Conservation (phyloP, 2,329 filamentous ascomycete genomes). For the Colletotrichum melonis region DNA sequence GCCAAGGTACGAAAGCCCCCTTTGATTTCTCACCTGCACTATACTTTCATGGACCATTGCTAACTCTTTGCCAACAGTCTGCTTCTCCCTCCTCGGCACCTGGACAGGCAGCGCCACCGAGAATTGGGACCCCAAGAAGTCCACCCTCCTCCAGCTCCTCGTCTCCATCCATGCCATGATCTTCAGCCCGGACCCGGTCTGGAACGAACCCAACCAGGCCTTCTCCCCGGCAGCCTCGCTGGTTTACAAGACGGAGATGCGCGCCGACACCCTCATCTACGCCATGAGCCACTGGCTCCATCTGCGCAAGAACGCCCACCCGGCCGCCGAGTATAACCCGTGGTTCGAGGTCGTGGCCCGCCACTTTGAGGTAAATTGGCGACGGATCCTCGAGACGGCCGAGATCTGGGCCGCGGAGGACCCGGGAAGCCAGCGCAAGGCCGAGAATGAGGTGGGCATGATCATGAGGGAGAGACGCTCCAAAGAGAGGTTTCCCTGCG, state of each 20-base stretch:
- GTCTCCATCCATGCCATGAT: slow-evolving; percentile 70
- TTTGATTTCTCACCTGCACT: neutral
- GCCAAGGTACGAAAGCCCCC: slow-evolving; percentile 49
- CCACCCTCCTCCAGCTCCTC: slow-evolving; percentile 62
- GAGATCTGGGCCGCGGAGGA: neutral
- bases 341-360: slow-evolving; percentile 15
- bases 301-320: neutral
- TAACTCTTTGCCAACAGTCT: slow-evolving; percentile 47
- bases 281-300: slow-evolving; percentile 45
- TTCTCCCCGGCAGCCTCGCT: slow-evolving; percentile 33
- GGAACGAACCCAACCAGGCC: slow-evolving; percentile 62
- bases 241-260: slow-evolving; percentile 46
- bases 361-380: slow-evolving; percentile 13
- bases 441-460: neutral
- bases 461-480: neutral
- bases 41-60: slow-evolving; percentile 1
- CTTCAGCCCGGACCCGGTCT: slow-evolving; percentile 63
- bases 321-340: neutral
- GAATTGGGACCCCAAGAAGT: slow-evolving; percentile 56
- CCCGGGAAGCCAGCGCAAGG: no score
- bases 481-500: neutral
- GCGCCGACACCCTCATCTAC: slow-evolving; percentile 41
- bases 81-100: slow-evolving; percentile 61
- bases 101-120: slow-evolving; percentile 53
- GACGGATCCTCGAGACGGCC: neutral